Conservation (phyloP, 257 asterid genomes). For the Lantana camara region DNA sequence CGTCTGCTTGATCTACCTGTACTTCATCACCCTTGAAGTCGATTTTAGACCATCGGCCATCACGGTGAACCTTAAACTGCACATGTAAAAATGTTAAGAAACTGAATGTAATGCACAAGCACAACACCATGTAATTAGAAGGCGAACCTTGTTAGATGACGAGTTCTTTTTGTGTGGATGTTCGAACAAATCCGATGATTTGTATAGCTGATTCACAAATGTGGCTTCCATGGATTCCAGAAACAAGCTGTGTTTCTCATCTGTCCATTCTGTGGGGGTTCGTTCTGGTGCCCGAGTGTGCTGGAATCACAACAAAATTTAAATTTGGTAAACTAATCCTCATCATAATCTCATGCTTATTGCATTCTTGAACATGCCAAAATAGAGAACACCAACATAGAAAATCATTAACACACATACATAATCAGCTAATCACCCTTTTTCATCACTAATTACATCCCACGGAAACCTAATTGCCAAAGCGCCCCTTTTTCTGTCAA, state of each 20-base stretch:
- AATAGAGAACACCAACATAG: not conserved
- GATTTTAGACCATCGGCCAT: slow-evolving; percentile 54
- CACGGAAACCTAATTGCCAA: not conserved
- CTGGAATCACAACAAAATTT: not conserved
- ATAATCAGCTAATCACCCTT: too few species aligned
- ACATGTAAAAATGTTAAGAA: not conserved
- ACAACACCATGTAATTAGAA: not conserved
- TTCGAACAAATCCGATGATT: slow-evolving; percentile 35
- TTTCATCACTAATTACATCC: not conserved
- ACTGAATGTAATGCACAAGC: too few species aligned
- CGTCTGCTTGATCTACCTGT: slow-evolving; percentile 27
- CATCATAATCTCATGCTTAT: not conserved
- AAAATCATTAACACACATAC: too few species aligned
- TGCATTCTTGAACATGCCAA: not conserved
- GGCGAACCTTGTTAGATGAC: slow-evolving; percentile 54
- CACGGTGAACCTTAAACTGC: slow-evolving; percentile 57
- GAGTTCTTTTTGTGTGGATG: slow-evolving; percentile 26
- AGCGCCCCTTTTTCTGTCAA: too few species aligned
- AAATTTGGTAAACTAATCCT: not conserved
- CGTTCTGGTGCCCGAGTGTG: slow-evolving; percentile 32
- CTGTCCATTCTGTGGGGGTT: slow-evolving; percentile 49
- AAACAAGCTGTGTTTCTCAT: slow-evolving; percentile 62
- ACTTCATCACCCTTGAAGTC: slow-evolving; percentile 38
- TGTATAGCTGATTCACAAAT: slow-evolving; percentile 52
- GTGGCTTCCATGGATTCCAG: slow-evolving; percentile 67